Base-by-base conservation (phyloP, 805 yeast species). In the Tetrapisispora taiwanensis region DNA sequence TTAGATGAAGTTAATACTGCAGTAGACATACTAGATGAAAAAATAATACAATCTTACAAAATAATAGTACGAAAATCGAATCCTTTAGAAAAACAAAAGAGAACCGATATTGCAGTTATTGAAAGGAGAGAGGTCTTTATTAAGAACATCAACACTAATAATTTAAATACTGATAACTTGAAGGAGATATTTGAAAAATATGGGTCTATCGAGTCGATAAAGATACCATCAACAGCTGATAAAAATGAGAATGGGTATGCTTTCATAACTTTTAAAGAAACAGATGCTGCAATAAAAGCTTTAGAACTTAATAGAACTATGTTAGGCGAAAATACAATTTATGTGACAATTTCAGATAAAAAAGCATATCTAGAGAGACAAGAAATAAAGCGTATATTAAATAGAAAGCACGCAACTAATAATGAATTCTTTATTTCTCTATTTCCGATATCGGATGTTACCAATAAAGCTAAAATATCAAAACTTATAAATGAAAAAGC, bases 11-110 rank as follows among this genome's bases (percentile, higher is more conserved):
- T 84, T 0, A 39, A 55, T 0, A 41, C 50, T 0, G 81, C 84
- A 0, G 64, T 74, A 1, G 47, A 47, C 0, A 45, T 48, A 1
- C 59, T 77, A 10, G 56, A 81, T 54, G 75, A 70, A 0, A 60
- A 52, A 33, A 54, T 49, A 0, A 30, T 72, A 1, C 59, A 59
- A 1, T 73, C 67, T 5, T 73, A 66, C 46, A 60, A 55, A 15
- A 49, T 85, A 17, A 67, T 74, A 0, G 89, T 79, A 0, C 78
- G 77, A 48, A 56, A 79, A 2, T 84, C 94, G 0, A 74, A 78
- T 50, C 86, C 88, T 0, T 53, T 68, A 8, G 63, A 64, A 14
- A 71, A 62, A 44, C 53, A 60, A 17, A 55, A 52, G 8, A 58
- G 79, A 30, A 51, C 70, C 1, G 78, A 75, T 20, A 69, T 76